Evolutionary conservation across 805 yeast genomes (phyloP).

Genomic region (Saccharomycopsis sp.): DNA sequence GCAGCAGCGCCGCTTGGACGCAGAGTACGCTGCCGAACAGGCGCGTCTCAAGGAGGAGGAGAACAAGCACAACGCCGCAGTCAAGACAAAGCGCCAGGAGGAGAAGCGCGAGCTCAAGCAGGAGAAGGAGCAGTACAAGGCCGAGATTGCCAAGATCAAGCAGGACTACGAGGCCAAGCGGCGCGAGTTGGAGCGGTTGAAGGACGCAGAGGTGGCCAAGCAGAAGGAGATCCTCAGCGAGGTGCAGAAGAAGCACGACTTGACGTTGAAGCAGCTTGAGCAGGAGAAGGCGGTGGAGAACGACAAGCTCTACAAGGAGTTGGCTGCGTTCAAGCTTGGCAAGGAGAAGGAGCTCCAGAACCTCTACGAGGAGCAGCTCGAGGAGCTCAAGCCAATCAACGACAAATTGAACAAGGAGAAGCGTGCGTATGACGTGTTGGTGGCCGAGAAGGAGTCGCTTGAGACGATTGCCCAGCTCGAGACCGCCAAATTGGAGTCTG

Average conservation of each 20-base stretch:
- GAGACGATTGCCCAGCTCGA: conserved; percentile 11
- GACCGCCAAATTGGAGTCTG: conserved; percentile 8
- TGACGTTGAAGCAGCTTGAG: conserved; percentile 12
- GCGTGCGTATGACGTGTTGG: conserved; percentile 5
- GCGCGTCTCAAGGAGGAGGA: conserved; percentile 15
- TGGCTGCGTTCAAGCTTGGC: conserved; percentile 9
- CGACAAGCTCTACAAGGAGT: conserved; percentile 11
- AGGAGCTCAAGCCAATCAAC: conserved; percentile 13
- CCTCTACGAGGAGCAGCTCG: conserved; percentile 10
- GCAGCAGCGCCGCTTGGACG: conserved; percentile 56
- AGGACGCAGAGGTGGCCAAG: conserved; percentile 14
- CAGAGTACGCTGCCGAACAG: conserved; percentile 26
- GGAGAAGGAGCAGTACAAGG: conserved; percentile 8
- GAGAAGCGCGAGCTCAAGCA: neutral
- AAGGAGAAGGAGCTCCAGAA: conserved; percentile 14
- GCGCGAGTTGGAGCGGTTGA: conserved; percentile 15
- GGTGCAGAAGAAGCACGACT: conserved; percentile 13
- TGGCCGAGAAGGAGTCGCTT: conserved; percentile 9
- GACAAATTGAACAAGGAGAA: conserved; percentile 13
- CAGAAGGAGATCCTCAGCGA: conserved; percentile 15
- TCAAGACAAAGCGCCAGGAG: conserved; percentile 9
- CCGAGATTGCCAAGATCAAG: conserved; percentile 8
- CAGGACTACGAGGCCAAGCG: conserved; percentile 9
- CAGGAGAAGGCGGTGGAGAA: conserved; percentile 9
- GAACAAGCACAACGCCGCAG: conserved; percentile 10